These are phyloP conservation scores for Austroboletus eburneus DNA, from an alignment of 768 basidiomycete genomes.

Conservation along the genomic window DNA sequence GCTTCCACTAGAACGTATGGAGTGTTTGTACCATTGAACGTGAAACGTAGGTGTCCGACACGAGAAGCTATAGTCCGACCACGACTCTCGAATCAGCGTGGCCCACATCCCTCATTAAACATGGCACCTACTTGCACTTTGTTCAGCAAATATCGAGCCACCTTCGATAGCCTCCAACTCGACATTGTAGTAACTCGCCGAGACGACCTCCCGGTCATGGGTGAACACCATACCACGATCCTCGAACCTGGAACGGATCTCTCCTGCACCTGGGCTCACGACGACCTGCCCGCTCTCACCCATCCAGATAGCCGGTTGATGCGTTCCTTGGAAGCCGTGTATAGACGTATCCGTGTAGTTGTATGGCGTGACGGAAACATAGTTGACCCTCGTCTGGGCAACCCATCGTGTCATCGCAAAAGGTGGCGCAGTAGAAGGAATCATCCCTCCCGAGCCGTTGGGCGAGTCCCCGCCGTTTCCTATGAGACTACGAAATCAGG, in stretches of 20 bases:
- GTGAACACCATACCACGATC: constrained; percentile 52
- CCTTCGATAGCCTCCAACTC: constrained; percentile 50
- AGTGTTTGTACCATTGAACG: constrained; percentile 41
- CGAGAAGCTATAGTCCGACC: constrained; percentile 51
- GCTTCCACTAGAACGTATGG: constrained; percentile 69
- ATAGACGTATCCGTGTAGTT: constrained; percentile 57
- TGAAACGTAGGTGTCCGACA: constrained; percentile 71
- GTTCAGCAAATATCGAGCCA: constrained; percentile 51
- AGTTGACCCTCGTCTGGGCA: constrained; percentile 73
- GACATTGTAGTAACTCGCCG: constrained; percentile 54
- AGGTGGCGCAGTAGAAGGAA: constrained; percentile 71
- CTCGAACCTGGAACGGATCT: constrained; percentile 51
- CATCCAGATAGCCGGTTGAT: constrained; percentile 90
- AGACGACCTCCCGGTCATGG: constrained; percentile 50
- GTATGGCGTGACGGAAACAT: constrained; percentile 68
- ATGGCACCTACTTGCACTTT: constrained; percentile 52
- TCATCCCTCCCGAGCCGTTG: constrained; percentile 73
- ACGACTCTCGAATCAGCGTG: constrained; percentile 1
- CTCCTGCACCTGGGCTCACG: constrained; percentile 53
- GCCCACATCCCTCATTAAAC: not conserved
- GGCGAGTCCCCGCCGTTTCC: constrained; percentile 72
- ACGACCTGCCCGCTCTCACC: constrained; percentile 67
- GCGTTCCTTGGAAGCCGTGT: constrained; percentile 76
- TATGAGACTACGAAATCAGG: constrained; percentile 41
- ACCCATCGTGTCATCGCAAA: constrained; percentile 89